Conservation (phyloP, 495 filamentous ascomycete species). For the Talaromyces proteolyticus region DNA sequence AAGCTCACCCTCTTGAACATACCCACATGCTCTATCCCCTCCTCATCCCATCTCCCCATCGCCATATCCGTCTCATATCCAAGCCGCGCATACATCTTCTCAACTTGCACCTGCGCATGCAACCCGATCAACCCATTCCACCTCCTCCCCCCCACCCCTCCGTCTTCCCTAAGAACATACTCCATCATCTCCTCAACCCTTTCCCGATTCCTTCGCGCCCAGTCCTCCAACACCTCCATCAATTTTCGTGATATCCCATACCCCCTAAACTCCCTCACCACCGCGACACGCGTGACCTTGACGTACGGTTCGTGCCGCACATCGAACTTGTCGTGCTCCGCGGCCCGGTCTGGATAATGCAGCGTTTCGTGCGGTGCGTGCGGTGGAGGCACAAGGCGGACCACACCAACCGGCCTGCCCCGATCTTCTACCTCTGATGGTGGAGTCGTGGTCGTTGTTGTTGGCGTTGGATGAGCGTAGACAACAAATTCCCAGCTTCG, state of each 20-base stretch:
- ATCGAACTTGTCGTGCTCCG: conserved; percentile 11
- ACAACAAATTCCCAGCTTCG: conserved; percentile 79
- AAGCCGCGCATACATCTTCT: conserved; percentile 52
- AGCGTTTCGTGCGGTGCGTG: conserved; percentile 50
- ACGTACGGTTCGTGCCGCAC: conserved; percentile 61
- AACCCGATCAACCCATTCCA: conserved; percentile 69
- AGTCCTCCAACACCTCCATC: conserved; percentile 55
- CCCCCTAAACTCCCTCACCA: conserved; percentile 55
- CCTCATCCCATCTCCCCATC: conserved; percentile 76
- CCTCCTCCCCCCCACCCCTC: conserved; percentile 38
- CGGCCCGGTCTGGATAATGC: conserved; percentile 41
- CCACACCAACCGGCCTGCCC: conserved; percentile 56
- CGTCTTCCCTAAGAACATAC: no score
- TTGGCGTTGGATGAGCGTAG: conserved; percentile 45
- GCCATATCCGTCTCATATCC: conserved; percentile 66
- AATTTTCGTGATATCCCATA: conserved; percentile 56
- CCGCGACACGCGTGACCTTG: conserved; percentile 73
- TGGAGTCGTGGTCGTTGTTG: neutral
- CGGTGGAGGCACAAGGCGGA: conserved; percentile 75
- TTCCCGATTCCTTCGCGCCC: conserved; percentile 44
- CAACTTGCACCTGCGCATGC: conserved; percentile 65
- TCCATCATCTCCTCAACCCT: conserved; percentile 29
- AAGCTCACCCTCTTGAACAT: conserved; percentile 54
- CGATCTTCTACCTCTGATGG: conserved; percentile 4
- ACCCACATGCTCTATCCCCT: conserved; percentile 78